A percentile compares a stretch with the other conserved stretches of the same genome.
Evolutionary conservation across 2,329 filamentous ascomycete species (phyloP).

Genomic region (Penicillium sp.): DNA sequence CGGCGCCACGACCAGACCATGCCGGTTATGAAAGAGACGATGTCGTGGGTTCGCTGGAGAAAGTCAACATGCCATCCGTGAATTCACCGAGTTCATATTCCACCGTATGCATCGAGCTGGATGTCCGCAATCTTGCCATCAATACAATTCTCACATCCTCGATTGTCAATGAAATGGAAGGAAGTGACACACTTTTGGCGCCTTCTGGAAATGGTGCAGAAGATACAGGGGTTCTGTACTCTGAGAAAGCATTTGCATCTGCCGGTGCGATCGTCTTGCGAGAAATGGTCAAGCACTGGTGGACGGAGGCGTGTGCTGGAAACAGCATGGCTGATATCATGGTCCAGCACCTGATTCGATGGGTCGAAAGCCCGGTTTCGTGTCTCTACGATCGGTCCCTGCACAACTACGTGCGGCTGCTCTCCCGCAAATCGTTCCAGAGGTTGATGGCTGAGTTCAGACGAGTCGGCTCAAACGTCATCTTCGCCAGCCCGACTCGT

Average conservation of each 20-base stretch:
- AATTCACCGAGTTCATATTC: conserved; percentile 93
- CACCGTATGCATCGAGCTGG: conserved; percentile 92
- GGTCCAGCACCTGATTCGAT: conserved; percentile 93
- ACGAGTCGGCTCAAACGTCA: conserved; percentile 85
- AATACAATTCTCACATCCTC: conserved; percentile 97
- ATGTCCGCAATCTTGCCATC: conserved; percentile 89
- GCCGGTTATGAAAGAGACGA: conserved; percentile 94
- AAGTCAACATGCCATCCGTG: conserved; percentile 83
- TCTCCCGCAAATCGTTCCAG: conserved; percentile 94
- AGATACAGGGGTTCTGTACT: conserved; percentile 66
- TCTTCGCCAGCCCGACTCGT: conserved; percentile 89
- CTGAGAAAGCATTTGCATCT: conserved; percentile 88
- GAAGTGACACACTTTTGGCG: conserved; percentile 81
- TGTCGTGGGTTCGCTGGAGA: conserved; percentile 74
- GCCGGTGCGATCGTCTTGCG: conserved; percentile 84
- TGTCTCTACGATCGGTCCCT: conserved; percentile 92
- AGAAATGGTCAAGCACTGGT: conserved; percentile 99
- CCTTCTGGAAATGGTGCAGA: conserved; percentile 62
- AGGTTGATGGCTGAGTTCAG: conserved; percentile 97
- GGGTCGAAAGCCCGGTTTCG: conserved; percentile 89
- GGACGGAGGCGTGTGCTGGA: conserved; percentile 85
- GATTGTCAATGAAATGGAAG: conserved; percentile 92
- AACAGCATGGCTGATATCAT: conserved; percentile 96
- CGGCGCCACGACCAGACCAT: conserved; percentile 81
- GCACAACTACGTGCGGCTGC: conserved; percentile 97